Evolutionary conservation across 2,329 filamentous ascomycete genomes (phyloP), one percentile per base, ranked within the genome.

Genomic region (Aspergillus pseudotamarii): DNA sequence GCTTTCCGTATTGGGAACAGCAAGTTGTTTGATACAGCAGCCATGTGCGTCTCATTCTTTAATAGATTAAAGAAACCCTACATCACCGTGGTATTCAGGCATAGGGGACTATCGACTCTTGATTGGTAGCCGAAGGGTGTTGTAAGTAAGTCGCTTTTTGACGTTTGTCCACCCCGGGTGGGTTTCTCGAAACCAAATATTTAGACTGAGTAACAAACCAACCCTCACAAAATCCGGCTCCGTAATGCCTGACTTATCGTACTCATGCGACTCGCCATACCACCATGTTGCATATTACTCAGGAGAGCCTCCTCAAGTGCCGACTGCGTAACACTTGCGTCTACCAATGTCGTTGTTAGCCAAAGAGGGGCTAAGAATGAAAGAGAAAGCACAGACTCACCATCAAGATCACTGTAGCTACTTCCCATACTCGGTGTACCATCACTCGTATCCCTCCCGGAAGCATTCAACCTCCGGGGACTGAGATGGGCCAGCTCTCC

Each of bases 361-460:
- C 19, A 59, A 41, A 51, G 2, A 21, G 30, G 14, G 46, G 12
- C 10, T 41, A n/a, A 36, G n/a, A 23, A n/a, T 45, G 4, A 19
- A 36, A 43, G 23, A 58, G 19, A 10, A 12, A 32, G 12, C 28
- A 34, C 8, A 30, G 21, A 64, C 73, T 62, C 76, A 85, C 86
- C 86, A 72, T 89, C 88, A 41, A 90, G 77, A 73, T 89, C 88
- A 67, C 86, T 88, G 69, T 89, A 89, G 61, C 86, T 89, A 65
- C 86, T 89, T 0, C 87, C 88, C 84, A 88, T 88, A 65, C 85
- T 87, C 3, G 85, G 85, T 11, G 84, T 85, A 14, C 84, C 84
- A 64, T 86, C 84, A 61, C 83, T 86, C 14, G 81, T 78, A 30
- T 82, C 81, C 46, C 75, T 76, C 3, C 75, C 75, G 48, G 76